phyloP scores from a whole-genome alignment of 352 stramenopile species.

The Peronospora destructor region DNA sequence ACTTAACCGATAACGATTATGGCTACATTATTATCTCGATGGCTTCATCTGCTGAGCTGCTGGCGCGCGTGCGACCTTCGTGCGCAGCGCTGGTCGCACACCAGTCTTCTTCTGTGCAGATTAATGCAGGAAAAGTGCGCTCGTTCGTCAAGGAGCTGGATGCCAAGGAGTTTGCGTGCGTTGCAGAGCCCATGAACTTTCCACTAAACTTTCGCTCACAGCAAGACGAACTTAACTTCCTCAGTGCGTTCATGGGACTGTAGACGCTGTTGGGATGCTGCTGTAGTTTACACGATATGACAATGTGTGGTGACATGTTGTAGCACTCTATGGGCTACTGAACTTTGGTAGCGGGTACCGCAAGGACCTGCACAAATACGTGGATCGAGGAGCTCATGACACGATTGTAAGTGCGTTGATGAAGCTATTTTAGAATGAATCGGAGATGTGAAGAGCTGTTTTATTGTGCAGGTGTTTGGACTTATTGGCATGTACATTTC shows the following conservation, averaged over 20 bases:
- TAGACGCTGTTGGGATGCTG: neutral
- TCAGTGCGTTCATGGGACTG: slow-evolving; percentile 35
- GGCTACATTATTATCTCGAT: slow-evolving; percentile 11
- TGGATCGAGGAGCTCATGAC: slow-evolving; percentile 56
- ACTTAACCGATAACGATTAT: slow-evolving; percentile 5
- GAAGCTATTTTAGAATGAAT: neutral
- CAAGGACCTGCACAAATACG: slow-evolving; percentile 71
- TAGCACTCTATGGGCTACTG: slow-evolving; percentile 60
- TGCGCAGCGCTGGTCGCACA: slow-evolving; percentile 45
- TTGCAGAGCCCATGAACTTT: slow-evolving; percentile 48
- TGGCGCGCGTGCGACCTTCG: slow-evolving; percentile 45
- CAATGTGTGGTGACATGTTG: neutral
- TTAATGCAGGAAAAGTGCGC: slow-evolving; percentile 43
- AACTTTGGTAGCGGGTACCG: slow-evolving; percentile 80
- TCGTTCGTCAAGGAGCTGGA: slow-evolving; percentile 50
- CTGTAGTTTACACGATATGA: too few relatives aligned
- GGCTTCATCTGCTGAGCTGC: slow-evolving; percentile 29
- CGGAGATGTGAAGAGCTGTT: neutral
- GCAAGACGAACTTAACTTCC: slow-evolving; percentile 72
- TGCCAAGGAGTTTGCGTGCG: slow-evolving; percentile 39
- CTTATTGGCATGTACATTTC: slow-evolving; percentile 84
- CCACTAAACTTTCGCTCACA: slow-evolving; percentile 69
- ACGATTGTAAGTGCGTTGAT: slow-evolving; percentile 49
- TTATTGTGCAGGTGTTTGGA: slow-evolving; percentile 51
- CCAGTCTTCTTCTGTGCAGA: slow-evolving; percentile 36